These are phyloP conservation scores for Xylariales sp. DNA, from an alignment of 2,329 filamentous ascomycete genomes.

Conservation along the genomic window DNA sequence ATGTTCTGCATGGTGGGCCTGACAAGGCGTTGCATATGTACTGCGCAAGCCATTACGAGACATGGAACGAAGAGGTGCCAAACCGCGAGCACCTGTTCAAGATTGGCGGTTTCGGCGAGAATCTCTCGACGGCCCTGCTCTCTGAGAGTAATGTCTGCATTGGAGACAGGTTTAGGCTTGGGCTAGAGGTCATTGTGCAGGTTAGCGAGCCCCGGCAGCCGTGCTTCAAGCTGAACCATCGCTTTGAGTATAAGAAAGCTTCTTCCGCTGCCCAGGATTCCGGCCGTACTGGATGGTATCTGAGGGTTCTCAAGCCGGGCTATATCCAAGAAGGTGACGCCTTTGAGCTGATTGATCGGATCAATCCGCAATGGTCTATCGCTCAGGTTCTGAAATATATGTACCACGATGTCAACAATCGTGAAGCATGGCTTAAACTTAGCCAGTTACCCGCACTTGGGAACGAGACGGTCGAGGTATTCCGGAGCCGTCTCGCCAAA, in stretches of 20 bases:
- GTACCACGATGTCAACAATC: constrained; percentile 32
- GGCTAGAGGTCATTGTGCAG: constrained; percentile 42
- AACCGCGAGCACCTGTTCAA: constrained; percentile 44
- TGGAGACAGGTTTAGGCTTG: constrained; percentile 55
- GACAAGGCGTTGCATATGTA: constrained; percentile 62
- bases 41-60: constrained; percentile 51
- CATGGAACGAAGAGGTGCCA: constrained; percentile 49
- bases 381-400: constrained; percentile 4
- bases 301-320: constrained; percentile 53
- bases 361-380: constrained; percentile 7
- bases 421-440: constrained; percentile 45
- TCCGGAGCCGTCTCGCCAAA: constrained; percentile 45
- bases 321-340: constrained; percentile 31
- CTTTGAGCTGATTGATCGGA: constrained; percentile 9
- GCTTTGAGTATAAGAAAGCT: constrained; percentile 59
- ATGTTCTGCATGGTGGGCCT: constrained; percentile 50
- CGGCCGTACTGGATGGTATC: constrained; percentile 60
- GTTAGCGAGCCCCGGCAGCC: constrained; percentile 58
- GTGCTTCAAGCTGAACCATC: constrained; percentile 65
- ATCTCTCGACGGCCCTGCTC: constrained; percentile 49
- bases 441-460: constrained; percentile 44
- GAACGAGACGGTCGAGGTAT: constrained; percentile 39
- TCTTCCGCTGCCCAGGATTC: constrained; percentile 50
- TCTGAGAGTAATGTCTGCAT: constrained; percentile 62
- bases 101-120: constrained; percentile 60